Conservation (phyloP, 495 filamentous ascomycete genomes). For the Daldinia bambusicola region DNA sequence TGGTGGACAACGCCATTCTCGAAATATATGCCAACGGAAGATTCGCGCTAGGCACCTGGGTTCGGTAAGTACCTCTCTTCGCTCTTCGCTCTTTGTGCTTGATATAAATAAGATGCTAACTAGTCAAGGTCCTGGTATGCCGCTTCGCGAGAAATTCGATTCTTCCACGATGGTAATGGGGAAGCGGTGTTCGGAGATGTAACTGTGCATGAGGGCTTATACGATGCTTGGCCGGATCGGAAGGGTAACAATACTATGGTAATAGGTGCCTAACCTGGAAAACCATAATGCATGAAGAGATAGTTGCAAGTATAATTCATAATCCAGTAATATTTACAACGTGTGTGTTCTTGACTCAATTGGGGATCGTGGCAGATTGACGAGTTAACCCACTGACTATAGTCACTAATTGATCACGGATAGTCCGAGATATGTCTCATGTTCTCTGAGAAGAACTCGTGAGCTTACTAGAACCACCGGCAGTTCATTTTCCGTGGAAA, state of each 20-base stretch:
- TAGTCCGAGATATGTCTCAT: too few species aligned
- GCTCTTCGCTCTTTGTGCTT: too few species aligned
- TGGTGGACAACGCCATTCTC: conserved; percentile 54
- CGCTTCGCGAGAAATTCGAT: conserved; percentile 35
- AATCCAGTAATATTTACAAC: neutral
- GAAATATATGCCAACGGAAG: conserved; percentile 57
- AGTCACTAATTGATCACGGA: too few species aligned
- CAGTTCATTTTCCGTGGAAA: neutral
- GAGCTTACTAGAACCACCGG: too few species aligned
- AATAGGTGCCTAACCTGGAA: too few species aligned
- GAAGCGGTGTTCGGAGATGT: conserved; percentile 37
- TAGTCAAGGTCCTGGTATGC: conserved; percentile 45
- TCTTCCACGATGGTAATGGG: conserved; percentile 39
- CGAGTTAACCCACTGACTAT: too few species aligned
- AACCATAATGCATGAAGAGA: neutral
- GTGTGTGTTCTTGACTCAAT: neutral
- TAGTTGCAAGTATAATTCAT: neutral
- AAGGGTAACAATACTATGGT: neutral
- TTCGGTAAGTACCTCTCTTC: conserved; percentile 28
- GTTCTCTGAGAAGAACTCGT: too few species aligned
- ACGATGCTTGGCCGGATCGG: conserved; percentile 39
- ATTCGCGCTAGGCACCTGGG: conserved; percentile 50
- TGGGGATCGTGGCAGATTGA: neutral
- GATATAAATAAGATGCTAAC: too few species aligned
- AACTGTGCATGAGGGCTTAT: conserved; percentile 37